A percentile compares a stretch with the other conserved stretches of the same genome.
These are phyloP conservation scores for Fusarium bactridioides DNA, from an alignment of 2,329 filamentous ascomycete species.

Conservation along the genomic window DNA sequence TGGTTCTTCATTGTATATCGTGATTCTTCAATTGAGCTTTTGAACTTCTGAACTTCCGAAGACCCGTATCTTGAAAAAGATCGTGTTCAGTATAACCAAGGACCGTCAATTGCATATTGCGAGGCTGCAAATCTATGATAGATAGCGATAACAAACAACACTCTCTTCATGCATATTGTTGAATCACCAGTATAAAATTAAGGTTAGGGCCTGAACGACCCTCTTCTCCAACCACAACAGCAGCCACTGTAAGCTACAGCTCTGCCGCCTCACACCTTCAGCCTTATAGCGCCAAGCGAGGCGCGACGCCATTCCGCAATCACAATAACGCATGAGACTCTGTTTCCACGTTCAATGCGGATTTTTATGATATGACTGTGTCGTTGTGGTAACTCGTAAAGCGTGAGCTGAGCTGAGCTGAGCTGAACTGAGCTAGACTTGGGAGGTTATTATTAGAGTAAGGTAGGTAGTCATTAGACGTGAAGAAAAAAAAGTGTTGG, in stretches of 20 bases:
- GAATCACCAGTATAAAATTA: conserved; percentile 9
- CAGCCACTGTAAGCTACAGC: not conserved
- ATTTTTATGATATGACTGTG: not conserved
- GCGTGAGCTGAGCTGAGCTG: not conserved
- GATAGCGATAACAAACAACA: not conserved
- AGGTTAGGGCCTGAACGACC: conserved; percentile 13
- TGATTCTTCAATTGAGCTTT: not conserved
- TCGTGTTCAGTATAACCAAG: too few relatives aligned
- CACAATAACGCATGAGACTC: not conserved
- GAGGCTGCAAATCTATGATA: not conserved
- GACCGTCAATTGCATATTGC: not conserved
- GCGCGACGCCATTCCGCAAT: not conserved
- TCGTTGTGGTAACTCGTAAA: not conserved
- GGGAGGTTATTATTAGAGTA: not conserved
- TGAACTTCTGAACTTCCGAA: too few relatives aligned
- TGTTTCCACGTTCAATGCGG: not conserved
- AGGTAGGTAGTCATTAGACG: not conserved
- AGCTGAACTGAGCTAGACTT: not conserved
- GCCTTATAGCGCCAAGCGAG: conserved; percentile 2
- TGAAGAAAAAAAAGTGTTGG: not conserved
- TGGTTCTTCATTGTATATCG: too few relatives aligned
- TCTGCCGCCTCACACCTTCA: not conserved
- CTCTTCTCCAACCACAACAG: not conserved
- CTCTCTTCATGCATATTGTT: not conserved
- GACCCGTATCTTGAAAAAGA: not conserved